Base-by-base conservation (phyloP, 1,284 basidiomycete species). In the Ceratobasidium sp. region DNA sequence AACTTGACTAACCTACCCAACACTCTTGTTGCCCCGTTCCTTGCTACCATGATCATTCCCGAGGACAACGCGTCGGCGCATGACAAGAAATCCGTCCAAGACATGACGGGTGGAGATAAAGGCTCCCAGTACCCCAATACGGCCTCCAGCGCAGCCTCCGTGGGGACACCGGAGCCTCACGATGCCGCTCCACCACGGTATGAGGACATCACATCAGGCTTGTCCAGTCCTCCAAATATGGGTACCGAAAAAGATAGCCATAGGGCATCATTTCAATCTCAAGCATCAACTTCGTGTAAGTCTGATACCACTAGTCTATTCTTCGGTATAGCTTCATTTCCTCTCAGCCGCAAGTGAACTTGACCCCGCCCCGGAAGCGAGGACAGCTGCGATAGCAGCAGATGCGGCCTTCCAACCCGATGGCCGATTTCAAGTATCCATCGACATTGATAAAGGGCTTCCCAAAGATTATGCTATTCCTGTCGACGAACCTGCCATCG, bases 401-500 rank as follows among this genome's bases (percentile, higher is more conserved):
- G 45, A 52, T 6, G 31, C 65, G 1, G 53, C 52, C 31, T 67
- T 54, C 29, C 64, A 67, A 34, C 64, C 52, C 1, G 64, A 67
- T 32, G 64, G 64, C 15, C 64, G 64, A n/a, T 67, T 67, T 22
- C 64, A 67, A 40, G 52, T 67, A 17, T 67, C 64, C 20, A 67
- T 67, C 15, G 64, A 67, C 22, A 13, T 35, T 32, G 4, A 38
- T 32, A 8, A 34, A 0, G 83, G 86, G 57, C 75, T 87, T 3
- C 83, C 84, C 1, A 73, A 77, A 47, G 81, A 83, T 43, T 80
- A 84, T 73, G 81, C 82, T 1, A 55, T 72, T 27, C 35, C 82
- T 6, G 82, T 86, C 2, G 75, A 81, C 25, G 86, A 87, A 73
- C 84, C 83, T 73, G 84, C 79, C 0, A 76, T 85, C 3, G 85